Evolutionary conservation across 768 basidiomycete species (phyloP).

Genomic region (Boletellus ananiceps): DNA sequence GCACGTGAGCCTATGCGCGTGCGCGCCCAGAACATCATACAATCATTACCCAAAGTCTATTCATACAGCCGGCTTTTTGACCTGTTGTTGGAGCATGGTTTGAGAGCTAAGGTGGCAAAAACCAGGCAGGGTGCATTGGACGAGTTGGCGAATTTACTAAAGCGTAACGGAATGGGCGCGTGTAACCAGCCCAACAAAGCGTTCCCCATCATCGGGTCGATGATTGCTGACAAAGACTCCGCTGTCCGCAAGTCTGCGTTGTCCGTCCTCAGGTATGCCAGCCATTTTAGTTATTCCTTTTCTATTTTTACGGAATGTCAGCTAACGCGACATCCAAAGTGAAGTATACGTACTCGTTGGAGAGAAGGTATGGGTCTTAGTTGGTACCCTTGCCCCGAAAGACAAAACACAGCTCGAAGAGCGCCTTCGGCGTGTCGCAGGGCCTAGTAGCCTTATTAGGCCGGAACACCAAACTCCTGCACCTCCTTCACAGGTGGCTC

Average conservation of each 20-base stretch:
- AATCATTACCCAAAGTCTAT: constrained; percentile 82
- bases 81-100: constrained; percentile 79
- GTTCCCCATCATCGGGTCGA: constrained; percentile 68
- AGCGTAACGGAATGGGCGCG: constrained; percentile 75
- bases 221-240: constrained; percentile 88
- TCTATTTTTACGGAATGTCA: background rate
- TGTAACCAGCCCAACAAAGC: constrained; percentile 76
- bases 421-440: constrained; percentile 75
- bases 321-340: constrained; percentile 37
- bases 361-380: constrained; percentile 78
- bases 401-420: constrained; percentile 93
- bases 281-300: background rate
- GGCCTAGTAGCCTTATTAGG: constrained; percentile 47
- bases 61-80: constrained; percentile 92
- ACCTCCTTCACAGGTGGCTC: constrained; percentile 48
- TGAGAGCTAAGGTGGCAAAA: constrained; percentile 88
- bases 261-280: constrained; percentile 65
- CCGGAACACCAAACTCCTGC: constrained; percentile 38
- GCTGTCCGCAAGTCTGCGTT: constrained; percentile 85
- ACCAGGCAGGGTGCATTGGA: constrained; percentile 85
- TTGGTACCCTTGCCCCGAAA: constrained; percentile 73
- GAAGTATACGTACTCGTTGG: constrained; percentile 81
- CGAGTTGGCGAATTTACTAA: constrained; percentile 72
- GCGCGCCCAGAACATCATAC: constrained; percentile 81
- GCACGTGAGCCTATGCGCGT: constrained; percentile 75